Evolutionary conservation across 305 asterid species (phyloP).

Genomic region (Fraxinus platypoda): DNA sequence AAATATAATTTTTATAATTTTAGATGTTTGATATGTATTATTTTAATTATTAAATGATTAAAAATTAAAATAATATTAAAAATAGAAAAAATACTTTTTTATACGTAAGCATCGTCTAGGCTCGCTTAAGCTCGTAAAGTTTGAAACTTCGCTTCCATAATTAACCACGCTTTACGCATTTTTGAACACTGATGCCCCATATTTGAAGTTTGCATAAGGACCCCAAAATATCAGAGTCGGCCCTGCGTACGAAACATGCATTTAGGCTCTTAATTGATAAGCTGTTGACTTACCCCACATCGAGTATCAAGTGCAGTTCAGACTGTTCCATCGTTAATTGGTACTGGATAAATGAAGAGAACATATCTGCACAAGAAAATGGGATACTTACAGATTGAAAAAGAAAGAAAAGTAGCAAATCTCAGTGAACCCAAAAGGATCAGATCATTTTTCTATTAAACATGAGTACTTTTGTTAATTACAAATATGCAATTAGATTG

Average conservation of each 20-base stretch:
- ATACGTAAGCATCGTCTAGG: too few relatives aligned
- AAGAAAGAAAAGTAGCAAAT: background rate
- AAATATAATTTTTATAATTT: too few relatives aligned
- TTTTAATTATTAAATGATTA: too few relatives aligned
- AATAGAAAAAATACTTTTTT: too few relatives aligned
- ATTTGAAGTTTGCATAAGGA: too few relatives aligned
- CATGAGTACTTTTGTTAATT: background rate
- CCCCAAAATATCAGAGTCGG: too few relatives aligned
- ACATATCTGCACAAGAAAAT: background rate
- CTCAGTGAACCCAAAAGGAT: background rate
- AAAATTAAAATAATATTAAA: too few relatives aligned
- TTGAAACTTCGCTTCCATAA: too few relatives aligned
- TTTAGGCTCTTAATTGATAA: background rate
- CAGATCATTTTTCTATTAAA: background rate
- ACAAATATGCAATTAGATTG: background rate
- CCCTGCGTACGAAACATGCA: background rate
- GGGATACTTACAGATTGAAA: background rate
- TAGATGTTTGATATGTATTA: too few relatives aligned
- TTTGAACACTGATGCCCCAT: too few relatives aligned
- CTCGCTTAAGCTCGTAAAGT: too few relatives aligned
- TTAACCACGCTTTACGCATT: too few relatives aligned
- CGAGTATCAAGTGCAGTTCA: slow-evolving; percentile 47
- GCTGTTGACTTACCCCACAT: slow-evolving; percentile 39
- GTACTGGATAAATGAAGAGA: slow-evolving; percentile 10
- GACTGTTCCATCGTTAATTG: slow-evolving; percentile 35